Evolutionary conservation across 768 basidiomycete genomes (phyloP).

Genomic region (Daedaleopsis nitida): DNA sequence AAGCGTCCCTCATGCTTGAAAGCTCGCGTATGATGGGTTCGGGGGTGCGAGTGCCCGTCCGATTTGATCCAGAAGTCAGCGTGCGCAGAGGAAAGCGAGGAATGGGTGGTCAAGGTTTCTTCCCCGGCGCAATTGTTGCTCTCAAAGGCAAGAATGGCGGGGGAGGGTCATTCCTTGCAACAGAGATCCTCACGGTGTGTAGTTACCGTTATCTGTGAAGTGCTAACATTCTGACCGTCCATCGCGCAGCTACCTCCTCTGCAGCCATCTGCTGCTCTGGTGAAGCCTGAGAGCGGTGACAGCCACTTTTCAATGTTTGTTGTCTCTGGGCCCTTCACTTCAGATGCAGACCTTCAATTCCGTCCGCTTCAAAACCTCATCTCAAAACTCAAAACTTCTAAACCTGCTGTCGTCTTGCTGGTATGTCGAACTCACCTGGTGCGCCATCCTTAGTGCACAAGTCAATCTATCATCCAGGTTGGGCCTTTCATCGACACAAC

Average conservation of each 20-base stretch:
- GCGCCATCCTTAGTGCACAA: background rate
- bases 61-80: slow-evolving; percentile 66
- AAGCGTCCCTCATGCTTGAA: slow-evolving; percentile 77
- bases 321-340: slow-evolving; percentile 86
- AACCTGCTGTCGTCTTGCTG: slow-evolving; percentile 78
- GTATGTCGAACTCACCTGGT: slow-evolving; percentile 43
- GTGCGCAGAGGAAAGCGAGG: slow-evolving; percentile 67
- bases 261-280: slow-evolving; percentile 29
- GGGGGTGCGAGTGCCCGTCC: slow-evolving; percentile 67
- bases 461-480: slow-evolving; percentile 48
- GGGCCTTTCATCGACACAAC: slow-evolving; percentile 88
- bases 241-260: slow-evolving; percentile 38
- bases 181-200: slow-evolving; percentile 79
- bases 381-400: slow-evolving; percentile 56
- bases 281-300: slow-evolving; percentile 44
- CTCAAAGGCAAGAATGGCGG: slow-evolving; percentile 90
- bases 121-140: slow-evolving; percentile 87
- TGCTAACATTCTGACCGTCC: slow-evolving; percentile 61
- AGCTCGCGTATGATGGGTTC: slow-evolving; percentile 78
- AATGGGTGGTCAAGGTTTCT: slow-evolving; percentile 69
- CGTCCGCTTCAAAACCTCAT: slow-evolving; percentile 69
- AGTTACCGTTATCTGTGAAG: background rate
- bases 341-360: slow-evolving; percentile 75
- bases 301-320: slow-evolving; percentile 64
- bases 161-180: slow-evolving; percentile 82